These are phyloP conservation scores for Oidiodendron maius DNA, from an alignment of 495 filamentous ascomycete species.

Conservation along the genomic window DNA sequence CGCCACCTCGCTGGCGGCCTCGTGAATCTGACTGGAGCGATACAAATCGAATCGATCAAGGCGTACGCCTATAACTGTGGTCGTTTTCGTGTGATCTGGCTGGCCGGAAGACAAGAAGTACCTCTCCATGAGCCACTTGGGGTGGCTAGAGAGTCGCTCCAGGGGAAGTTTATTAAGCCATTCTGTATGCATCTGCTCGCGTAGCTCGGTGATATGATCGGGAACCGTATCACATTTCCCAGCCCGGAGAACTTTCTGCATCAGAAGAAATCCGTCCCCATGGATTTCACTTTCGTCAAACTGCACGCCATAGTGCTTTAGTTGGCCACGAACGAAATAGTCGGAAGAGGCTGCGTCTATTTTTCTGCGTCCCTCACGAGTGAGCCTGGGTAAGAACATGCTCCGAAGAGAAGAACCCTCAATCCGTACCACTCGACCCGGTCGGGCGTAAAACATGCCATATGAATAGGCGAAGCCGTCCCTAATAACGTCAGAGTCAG, in stretches of 20 bases:
- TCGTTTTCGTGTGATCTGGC: slow-evolving; percentile 16
- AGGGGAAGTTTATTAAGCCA: slow-evolving; percentile 14
- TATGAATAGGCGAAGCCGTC: slow-evolving; percentile 12
- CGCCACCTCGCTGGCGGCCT: slow-evolving; percentile 7
- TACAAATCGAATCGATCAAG: slow-evolving; percentile 3
- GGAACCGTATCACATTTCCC: slow-evolving; percentile 19
- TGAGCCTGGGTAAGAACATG: slow-evolving; percentile 15
- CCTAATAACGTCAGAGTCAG: background rate
- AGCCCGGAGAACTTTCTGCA: slow-evolving; percentile 15
- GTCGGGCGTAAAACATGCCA: slow-evolving; percentile 5
- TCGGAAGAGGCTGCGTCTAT: slow-evolving; percentile 5
- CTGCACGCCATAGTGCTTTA: slow-evolving; percentile 17
- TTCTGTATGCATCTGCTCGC: slow-evolving; percentile 8
- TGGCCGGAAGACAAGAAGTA: slow-evolving; percentile 18
- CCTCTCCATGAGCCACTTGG: slow-evolving; percentile 12
- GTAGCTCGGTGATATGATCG: slow-evolving; percentile 11
- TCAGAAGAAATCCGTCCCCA: slow-evolving; percentile 13
- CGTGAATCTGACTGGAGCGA: background rate
- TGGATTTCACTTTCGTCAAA: slow-evolving; percentile 15
- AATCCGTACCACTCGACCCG: slow-evolving; percentile 5
- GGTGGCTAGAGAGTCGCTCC: slow-evolving; percentile 6
- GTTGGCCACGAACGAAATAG: slow-evolving; percentile 15
- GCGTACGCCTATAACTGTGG: slow-evolving; percentile 13
- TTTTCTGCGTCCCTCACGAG: background rate
- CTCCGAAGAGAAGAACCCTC: slow-evolving; percentile 10